Evolutionary conservation across 495 filamentous ascomycete species (phyloP).

Genomic region (Talaromyces trachyspermus): DNA sequence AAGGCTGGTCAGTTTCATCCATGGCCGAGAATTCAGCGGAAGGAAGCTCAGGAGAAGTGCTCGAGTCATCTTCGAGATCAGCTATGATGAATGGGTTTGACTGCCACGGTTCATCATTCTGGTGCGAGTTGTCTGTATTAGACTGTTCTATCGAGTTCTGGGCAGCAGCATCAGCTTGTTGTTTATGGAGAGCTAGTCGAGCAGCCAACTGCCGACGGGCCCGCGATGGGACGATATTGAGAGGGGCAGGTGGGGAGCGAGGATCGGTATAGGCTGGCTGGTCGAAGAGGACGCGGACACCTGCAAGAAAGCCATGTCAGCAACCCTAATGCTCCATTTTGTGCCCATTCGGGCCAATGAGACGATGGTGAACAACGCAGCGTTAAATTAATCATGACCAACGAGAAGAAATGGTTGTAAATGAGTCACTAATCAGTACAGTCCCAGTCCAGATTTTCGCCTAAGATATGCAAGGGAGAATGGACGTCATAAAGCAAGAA

Average conservation of each 20-base stretch:
- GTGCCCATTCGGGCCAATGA: background rate
- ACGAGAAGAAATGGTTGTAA: too few relatives aligned
- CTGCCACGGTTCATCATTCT: slow-evolving; percentile 28
- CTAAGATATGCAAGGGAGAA: too few relatives aligned
- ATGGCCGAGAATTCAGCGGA: slow-evolving; percentile 27
- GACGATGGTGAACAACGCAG: background rate
- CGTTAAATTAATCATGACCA: slow-evolving; percentile 13
- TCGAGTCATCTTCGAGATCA: slow-evolving; percentile 30
- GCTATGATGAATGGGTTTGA: slow-evolving; percentile 39
- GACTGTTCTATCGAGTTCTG: slow-evolving; percentile 12
- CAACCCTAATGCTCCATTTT: slow-evolving; percentile 6
- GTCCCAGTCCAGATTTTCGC: too few relatives aligned
- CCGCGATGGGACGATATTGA: slow-evolving; percentile 75
- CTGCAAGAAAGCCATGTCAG: slow-evolving; percentile 8
- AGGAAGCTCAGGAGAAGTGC: slow-evolving; percentile 20
- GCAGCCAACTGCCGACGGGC: slow-evolving; percentile 79
- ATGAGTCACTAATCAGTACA: too few relatives aligned
- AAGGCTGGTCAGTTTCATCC: slow-evolving; percentile 22
- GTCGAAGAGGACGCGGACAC: slow-evolving; percentile 16
- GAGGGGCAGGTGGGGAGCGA: slow-evolving; percentile 42
- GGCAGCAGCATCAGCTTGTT: slow-evolving; percentile 42
- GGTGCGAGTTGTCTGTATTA: slow-evolving; percentile 15
- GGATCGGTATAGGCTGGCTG: slow-evolving; percentile 39
- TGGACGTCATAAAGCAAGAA: too few relatives aligned
- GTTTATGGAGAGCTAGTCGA: slow-evolving; percentile 71